Base-by-base conservation (phyloP, 176 grass and related monocot genomes). In the Rhipidocladum racemiflorum region DNA sequence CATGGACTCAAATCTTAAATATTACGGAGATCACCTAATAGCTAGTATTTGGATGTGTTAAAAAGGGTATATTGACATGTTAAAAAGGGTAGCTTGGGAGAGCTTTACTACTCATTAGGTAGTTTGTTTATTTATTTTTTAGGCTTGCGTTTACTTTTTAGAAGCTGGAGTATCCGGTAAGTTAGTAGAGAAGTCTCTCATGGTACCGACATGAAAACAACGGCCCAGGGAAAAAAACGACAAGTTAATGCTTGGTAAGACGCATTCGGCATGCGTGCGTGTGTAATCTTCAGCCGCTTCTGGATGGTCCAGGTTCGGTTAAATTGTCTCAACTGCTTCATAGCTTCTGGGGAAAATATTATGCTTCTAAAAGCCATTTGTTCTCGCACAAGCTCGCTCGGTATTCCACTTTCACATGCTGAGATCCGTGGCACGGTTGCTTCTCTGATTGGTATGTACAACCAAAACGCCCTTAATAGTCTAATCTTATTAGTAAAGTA, bases 271-370 rank as follows among this genome's bases (percentile, higher is more conserved):
- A n/a, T 8, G 16, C 17, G 6, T 24, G 11, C 45, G 42, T 80
- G 28, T 50, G 34, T 13, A 9, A 20, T 48, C 20, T 5, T 16
- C 16, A 21, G 62, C 25, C 15, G 12, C 77, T 85, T 85, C 82
- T 75, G 68, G 24, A 61, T 48, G 25, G 53, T 40, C 18, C 32
- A 16, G 20, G 70, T 81, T 89, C 38, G 87, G 77, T 85, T 69
- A 44, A 27, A 70, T 45, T 68, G 24, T 51, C 69, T 81, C 82
- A 85, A 27, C 87, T 13, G 62, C 70, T 28, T 17, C 2, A 16
- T 8, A 79, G 62, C 75, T 79, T 88, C 36, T 38, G 14, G 57
- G 15, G 14, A 34, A 34, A 34, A 2, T 34, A 34, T 34, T 3
- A 34, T 34, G 32, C 2, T 34, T 49, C 68, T 49, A 15, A 71